These are phyloP conservation scores for Epithele typhae DNA, from an alignment of 768 basidiomycete genomes.

Conservation along the genomic window DNA sequence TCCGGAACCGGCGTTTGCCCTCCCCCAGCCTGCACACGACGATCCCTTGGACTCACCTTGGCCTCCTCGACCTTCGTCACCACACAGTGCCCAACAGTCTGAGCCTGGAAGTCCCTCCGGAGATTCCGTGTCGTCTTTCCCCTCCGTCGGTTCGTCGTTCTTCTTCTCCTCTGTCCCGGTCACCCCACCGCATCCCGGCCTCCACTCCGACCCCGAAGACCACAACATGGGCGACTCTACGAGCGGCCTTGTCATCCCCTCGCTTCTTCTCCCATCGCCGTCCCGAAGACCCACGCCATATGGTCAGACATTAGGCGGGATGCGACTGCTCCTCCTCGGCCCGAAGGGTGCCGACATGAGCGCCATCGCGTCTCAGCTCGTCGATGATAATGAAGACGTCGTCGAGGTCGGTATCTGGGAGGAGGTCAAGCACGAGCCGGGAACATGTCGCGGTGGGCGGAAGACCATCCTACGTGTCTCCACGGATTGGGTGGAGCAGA, in stretches of 20 bases:
- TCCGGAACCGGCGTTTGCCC: not conserved
- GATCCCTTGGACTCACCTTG: constrained; percentile 8
- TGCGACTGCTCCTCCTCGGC: constrained; percentile 54
- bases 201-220: constrained; percentile 31
- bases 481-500: constrained; percentile 70
- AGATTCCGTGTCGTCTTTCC: constrained; percentile 64
- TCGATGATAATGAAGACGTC: constrained; percentile 57
- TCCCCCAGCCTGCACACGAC: not conserved
- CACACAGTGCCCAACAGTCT: constrained; percentile 48
- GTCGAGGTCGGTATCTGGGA: constrained; percentile 63
- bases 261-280: constrained; percentile 56
- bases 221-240: constrained; percentile 27
- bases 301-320: constrained; percentile 62
- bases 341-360: constrained; percentile 39
- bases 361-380: constrained; percentile 44
- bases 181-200: constrained; percentile 53
- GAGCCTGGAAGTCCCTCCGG: constrained; percentile 58
- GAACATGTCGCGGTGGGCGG: constrained; percentile 3
- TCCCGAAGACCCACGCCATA: constrained; percentile 61
- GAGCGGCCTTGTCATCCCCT: constrained; percentile 66
- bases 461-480: constrained; percentile 46
- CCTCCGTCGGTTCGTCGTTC: constrained; percentile 70
- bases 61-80: constrained; percentile 42
- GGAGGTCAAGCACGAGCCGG: constrained; percentile 36
- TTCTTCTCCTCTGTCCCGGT: constrained; percentile 74